Percentiles rank a stretch among this genome's conserved stretches.
Evolutionary conservation across 2,329 filamentous ascomycete genomes (phyloP).

Genomic region (Cladosporium sphaerospermum): DNA sequence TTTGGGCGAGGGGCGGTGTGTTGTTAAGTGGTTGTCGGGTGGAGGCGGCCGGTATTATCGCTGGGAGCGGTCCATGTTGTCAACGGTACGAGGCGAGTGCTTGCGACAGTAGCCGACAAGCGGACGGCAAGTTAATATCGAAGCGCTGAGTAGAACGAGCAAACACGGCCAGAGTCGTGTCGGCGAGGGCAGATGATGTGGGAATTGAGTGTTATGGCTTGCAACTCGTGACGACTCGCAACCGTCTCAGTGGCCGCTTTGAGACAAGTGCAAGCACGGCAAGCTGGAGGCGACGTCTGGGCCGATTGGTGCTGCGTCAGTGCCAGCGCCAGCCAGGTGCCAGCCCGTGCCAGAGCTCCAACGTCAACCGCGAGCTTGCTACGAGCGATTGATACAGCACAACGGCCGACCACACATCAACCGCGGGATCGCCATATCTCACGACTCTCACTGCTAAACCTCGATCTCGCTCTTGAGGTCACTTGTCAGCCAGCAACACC

Average conservation of each 20-base stretch:
- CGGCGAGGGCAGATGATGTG: neutral
- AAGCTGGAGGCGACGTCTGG: neutral
- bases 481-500: neutral
- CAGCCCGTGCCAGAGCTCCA: neutral
- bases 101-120: neutral
- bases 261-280: neutral
- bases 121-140: neutral
- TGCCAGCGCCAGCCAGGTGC: neutral
- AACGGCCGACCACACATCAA: neutral
- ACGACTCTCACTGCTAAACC: neutral
- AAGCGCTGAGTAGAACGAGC: too few relatives aligned
- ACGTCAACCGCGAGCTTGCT: neutral
- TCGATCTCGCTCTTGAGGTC: neutral
- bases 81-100: slow-evolving; percentile 1
- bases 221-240: neutral
- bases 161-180: neutral
- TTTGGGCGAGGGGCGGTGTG: neutral
- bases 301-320: neutral
- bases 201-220: neutral
- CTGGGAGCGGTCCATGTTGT: slow-evolving; percentile 5
- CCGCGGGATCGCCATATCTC: neutral
- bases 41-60: neutral
- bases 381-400: neutral
- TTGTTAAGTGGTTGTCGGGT: neutral
- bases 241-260: neutral